Base-by-base conservation (phyloP, 371 early-diverging fungal species). In the Conidiobolus incongruus region DNA sequence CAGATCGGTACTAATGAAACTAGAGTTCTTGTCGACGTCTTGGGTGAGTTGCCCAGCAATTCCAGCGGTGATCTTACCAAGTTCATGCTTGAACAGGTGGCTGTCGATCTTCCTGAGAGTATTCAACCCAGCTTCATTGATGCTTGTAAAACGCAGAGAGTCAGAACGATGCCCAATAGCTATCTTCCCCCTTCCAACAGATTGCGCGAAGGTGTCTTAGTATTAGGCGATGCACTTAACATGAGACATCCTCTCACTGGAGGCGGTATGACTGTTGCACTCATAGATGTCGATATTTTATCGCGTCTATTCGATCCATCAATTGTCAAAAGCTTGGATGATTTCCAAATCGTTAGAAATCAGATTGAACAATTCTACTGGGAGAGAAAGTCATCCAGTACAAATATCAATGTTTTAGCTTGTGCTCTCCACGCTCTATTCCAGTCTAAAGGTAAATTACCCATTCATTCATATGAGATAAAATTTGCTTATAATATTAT, bases 241-340 rank as follows among this genome's bases (percentile, higher is more conserved):
- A 85, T 92, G 70, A 69, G 93, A 17, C 89, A 89, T 46, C 91
- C 92, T 11, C 58, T 95, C 35, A 93, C 93, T 1, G 93, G 95
- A 36, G 54, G 53, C 44, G 95, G 95, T 15, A 94, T 94, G 95
- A 92, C 95, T 0, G 84, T 94, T 0, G 94, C 80, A 1, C 61
- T 90, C 28, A 76, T 77, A 62, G 95, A 94, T 58, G 82, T 84
- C 2, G 72, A 85, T 1, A 61, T 70, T 8, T 41, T 86, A 28
- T 23, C 44, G 2, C 57, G 71, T 0, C 49, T 73, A 12, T 56
- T 89, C 8, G 52, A 57, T 12, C 52, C 48, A 43, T 52, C 62
- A 44, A 55, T n/a, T n/a, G 28, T 57, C 68, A 29, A 55, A 54
- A 3, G 2, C 23, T 5, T 10, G n/a, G 23, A 5, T 15, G 63